These are phyloP conservation scores for Phyllachora maydis DNA, from an alignment of 2,329 filamentous ascomycete genomes.

Conservation along the genomic window DNA sequence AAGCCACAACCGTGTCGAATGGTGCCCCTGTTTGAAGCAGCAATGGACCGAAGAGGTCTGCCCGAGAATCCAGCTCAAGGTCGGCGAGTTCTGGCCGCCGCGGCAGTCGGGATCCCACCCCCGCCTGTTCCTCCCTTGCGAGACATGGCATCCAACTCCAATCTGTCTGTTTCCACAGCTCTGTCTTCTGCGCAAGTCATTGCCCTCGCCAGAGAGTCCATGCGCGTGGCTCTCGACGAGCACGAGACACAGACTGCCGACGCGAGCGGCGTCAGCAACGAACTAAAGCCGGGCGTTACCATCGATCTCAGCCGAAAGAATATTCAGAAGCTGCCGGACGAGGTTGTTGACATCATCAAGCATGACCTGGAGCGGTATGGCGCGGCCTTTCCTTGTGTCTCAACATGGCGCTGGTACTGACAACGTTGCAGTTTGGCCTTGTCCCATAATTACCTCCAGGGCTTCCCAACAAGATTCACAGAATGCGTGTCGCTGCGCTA, in stretches of 20 bases:
- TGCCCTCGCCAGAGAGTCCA: conserved; percentile 41
- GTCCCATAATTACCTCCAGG: conserved; percentile 57
- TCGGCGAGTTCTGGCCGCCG: conserved; percentile 10
- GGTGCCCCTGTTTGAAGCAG: no score
- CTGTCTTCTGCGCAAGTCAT: conserved; percentile 45
- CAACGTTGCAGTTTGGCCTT: conserved; percentile 40
- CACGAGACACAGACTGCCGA: conserved; percentile 42
- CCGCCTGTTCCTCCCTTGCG: conserved; percentile 16
- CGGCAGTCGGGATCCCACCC: no score
- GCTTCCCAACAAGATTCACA: conserved; percentile 49
- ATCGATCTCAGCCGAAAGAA: conserved; percentile 60
- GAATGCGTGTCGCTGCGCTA: conserved; percentile 64
- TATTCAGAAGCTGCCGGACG: conserved; percentile 50
- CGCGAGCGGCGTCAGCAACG: conserved; percentile 34
- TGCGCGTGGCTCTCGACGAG: conserved; percentile 45
- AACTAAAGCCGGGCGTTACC: conserved; percentile 50
- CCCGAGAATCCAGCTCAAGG: conserved; percentile 15
- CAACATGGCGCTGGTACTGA: conserved; percentile 2
- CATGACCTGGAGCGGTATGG: conserved; percentile 50
- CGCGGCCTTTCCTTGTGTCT: no score
- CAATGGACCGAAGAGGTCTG: conserved; percentile 11
- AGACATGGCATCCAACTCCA: conserved; percentile 22
- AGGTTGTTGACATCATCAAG: conserved; percentile 57
- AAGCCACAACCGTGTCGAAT: no score
- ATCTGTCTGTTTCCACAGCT: conserved; percentile 25